Conservation (phyloP, 164 flowering plant species). For the Macadamia tetraphylla region DNA sequence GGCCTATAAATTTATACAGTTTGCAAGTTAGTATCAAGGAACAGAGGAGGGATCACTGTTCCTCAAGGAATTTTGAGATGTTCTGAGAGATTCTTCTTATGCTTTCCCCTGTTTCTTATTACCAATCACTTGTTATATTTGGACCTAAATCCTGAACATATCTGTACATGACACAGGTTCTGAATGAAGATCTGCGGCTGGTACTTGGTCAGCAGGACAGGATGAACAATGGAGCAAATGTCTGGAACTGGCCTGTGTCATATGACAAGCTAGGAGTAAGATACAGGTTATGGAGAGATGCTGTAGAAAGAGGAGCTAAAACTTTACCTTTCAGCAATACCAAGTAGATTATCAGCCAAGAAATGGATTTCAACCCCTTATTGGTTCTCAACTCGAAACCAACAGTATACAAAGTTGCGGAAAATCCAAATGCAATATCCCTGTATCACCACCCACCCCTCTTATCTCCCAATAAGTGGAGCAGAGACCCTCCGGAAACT, state of each 20-base stretch:
- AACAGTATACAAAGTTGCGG: background rate
- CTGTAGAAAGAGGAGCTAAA: constrained; percentile 62
- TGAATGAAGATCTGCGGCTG: constrained; percentile 85
- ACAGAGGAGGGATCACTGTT: too few relatives aligned
- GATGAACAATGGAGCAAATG: constrained; percentile 79
- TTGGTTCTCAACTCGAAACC: background rate
- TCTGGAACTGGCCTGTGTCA: constrained; percentile 87
- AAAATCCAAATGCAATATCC: background rate
- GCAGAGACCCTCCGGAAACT: constrained; percentile 14
- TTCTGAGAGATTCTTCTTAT: too few relatives aligned
- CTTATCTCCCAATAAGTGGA: background rate
- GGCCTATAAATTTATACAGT: too few relatives aligned
- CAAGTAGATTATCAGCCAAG: constrained; percentile 2
- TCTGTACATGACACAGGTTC: constrained; percentile 41
- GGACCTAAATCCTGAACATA: background rate
- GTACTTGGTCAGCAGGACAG: constrained; percentile 96
- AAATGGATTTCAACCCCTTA: background rate
- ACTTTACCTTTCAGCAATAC: constrained; percentile 44
- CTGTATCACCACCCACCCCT: background rate
- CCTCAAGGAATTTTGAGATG: too few relatives aligned
- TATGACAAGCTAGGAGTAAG: constrained; percentile 95
- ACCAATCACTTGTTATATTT: background rate
- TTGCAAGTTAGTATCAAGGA: too few relatives aligned
- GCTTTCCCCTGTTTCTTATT: background rate
- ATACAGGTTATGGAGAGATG: constrained; percentile 90